These are phyloP conservation scores for Leccinum rimulosum DNA, from an alignment of 768 basidiomycete genomes.

Conservation along the genomic window DNA sequence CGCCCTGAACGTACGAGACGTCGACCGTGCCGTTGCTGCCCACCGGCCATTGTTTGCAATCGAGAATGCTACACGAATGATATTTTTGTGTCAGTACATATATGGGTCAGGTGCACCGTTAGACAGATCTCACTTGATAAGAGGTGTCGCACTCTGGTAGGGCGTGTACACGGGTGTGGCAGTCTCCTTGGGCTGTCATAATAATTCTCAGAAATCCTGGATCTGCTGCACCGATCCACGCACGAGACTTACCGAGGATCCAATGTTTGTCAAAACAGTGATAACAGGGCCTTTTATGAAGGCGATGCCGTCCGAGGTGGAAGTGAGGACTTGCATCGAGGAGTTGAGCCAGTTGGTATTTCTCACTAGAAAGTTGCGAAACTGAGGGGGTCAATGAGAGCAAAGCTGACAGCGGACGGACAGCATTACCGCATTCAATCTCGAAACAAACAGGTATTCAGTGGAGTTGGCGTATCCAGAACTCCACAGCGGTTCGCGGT, in stretches of 20 bases:
- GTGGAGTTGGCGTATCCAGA: constrained; percentile 66
- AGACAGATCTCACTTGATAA: constrained; percentile 50
- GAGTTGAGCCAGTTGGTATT: constrained; percentile 50
- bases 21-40: constrained; percentile 63
- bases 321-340: constrained; percentile 49
- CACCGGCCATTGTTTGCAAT: constrained; percentile 65
- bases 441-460: constrained; percentile 52
- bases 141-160: constrained; percentile 45
- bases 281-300: constrained; percentile 63
- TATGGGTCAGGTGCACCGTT: background rate
- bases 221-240: background rate
- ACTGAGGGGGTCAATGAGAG: background rate
- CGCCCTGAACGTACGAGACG: constrained; percentile 63
- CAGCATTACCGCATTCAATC: background rate
- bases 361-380: constrained; percentile 39
- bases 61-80: constrained; percentile 46
- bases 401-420: background rate
- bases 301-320: constrained; percentile 49
- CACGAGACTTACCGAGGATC: constrained; percentile 52
- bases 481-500: constrained; percentile 69
- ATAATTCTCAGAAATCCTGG: background rate
- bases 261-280: constrained; percentile 67
- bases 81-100: background rate
- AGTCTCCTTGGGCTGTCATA: constrained; percentile 47
- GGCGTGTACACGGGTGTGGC: constrained; percentile 58